Conservation (phyloP, 768 basidiomycete genomes). For the Trametes cinnabarina region DNA sequence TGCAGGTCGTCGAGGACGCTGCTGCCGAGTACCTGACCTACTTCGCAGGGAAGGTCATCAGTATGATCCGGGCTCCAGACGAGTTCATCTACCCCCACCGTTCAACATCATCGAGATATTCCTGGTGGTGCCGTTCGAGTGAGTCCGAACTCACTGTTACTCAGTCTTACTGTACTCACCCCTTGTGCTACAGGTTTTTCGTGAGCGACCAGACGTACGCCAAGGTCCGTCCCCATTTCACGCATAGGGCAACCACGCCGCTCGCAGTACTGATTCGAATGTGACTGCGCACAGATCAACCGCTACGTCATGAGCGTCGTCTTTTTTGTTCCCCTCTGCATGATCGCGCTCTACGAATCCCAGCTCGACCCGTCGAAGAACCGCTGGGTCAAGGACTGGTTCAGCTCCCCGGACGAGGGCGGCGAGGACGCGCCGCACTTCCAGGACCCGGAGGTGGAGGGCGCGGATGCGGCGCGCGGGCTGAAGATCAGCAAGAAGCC, state of each 20-base stretch:
- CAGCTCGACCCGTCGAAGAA: constrained; percentile 46
- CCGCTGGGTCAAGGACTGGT: constrained; percentile 69
- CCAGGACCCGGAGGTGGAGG: constrained; percentile 61
- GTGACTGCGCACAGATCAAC: constrained; percentile 53
- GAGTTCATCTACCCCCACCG: constrained; percentile 87
- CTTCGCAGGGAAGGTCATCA: constrained; percentile 83
- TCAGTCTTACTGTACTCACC: not conserved
- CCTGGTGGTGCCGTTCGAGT: constrained; percentile 87
- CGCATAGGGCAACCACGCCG: too few relatives aligned
- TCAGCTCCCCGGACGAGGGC: constrained; percentile 57
- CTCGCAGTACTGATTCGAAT: too few relatives aligned
- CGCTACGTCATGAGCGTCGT: constrained; percentile 70
- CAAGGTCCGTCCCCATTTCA: constrained; percentile 43
- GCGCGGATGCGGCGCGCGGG: constrained; percentile 50
- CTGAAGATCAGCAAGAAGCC: constrained; percentile 66
- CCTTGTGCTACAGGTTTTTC: constrained; percentile 37
- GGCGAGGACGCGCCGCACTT: constrained; percentile 50
- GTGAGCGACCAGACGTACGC: constrained; percentile 57
- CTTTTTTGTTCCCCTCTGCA: constrained; percentile 77
- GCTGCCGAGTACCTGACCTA: constrained; percentile 89
- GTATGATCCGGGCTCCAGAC: constrained; percentile 85
- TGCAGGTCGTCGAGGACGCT: constrained; percentile 75
- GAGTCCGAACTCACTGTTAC: constrained; percentile 29
- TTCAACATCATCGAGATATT: constrained; percentile 86
- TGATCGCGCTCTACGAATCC: constrained; percentile 78